A percentile compares a stretch with the other conserved stretches of the same genome.
Conservation (phyloP, 1,139 yeast species). For the Kluyveromyces marxianus region DNA sequence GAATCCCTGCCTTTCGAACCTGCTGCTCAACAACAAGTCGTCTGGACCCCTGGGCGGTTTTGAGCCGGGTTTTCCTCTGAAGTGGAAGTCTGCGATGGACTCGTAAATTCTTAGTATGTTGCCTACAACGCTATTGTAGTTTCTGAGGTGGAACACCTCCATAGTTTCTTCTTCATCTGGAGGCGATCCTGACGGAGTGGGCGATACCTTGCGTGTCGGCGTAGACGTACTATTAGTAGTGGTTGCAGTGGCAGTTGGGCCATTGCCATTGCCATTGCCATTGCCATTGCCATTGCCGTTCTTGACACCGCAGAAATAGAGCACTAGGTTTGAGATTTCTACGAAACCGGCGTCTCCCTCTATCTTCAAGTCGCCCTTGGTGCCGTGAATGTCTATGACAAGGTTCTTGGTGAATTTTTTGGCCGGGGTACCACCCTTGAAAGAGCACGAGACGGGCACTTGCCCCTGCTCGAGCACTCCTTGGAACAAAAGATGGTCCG, state of each 20-base stretch:
- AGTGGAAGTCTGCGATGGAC: conserved; percentile 25
- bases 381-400: conserved; percentile 27
- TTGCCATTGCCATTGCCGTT: background rate
- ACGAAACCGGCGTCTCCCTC: conserved; percentile 30
- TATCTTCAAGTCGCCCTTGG: conserved; percentile 26
- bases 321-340: conserved; percentile 24
- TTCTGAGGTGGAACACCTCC: conserved; percentile 26
- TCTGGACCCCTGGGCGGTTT: conserved; percentile 10
- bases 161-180: conserved; percentile 20
- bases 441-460: conserved; percentile 24
- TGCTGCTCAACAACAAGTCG: conserved; percentile 5
- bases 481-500: conserved; percentile 25
- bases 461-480: conserved; percentile 21
- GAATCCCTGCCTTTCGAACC: conserved; percentile 21
- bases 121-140: conserved; percentile 25
- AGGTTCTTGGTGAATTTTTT: conserved; percentile 26
- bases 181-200: conserved; percentile 1
- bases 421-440: conserved; percentile 27
- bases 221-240: no score
- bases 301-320: conserved; percentile 23
- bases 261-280: no score
- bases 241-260: conserved; percentile 1
- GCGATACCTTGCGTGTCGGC: no score
- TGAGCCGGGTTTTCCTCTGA: conserved; percentile 18
- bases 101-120: conserved; percentile 25